Percentiles rank a stretch among this genome's conserved stretches.
Evolutionary conservation across 768 basidiomycete species (phyloP).

Genomic region (Tulasnella sp.): DNA sequence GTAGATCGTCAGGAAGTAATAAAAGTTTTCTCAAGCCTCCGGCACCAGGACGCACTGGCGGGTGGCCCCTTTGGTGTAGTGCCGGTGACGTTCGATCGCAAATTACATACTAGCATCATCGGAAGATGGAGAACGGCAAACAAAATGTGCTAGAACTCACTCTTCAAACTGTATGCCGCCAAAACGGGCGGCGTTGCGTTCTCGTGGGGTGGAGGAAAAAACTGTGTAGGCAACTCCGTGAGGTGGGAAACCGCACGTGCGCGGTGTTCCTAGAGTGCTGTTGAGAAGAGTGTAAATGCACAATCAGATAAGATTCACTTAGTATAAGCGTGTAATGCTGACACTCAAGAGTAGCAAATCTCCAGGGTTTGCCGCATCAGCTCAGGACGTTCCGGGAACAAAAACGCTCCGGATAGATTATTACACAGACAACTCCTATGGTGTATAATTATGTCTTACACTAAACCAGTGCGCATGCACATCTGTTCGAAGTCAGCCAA

Average conservation of each 20-base stretch:
- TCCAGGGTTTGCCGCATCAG: no score
- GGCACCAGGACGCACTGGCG: constrained; percentile 22
- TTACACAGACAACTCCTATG: no score
- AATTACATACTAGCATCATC: constrained; percentile 23
- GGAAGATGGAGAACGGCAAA: background rate
- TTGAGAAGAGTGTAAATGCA: no score
- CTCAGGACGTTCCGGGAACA: no score
- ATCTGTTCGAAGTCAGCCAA: constrained; percentile 69
- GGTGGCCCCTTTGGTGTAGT: constrained; percentile 24
- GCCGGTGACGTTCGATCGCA: constrained; percentile 26
- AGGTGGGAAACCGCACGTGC: no score
- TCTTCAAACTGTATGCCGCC: background rate
- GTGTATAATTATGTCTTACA: constrained; percentile 32
- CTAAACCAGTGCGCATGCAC: constrained; percentile 62
- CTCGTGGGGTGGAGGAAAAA: no score
- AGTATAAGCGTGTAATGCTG: no score
- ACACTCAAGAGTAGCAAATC: no score
- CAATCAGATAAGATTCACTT: no score
- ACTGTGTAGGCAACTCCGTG: no score
- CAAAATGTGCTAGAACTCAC: background rate
- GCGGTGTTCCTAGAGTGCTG: no score
- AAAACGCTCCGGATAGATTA: no score
- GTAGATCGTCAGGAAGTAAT: background rate
- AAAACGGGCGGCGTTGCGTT: background rate
- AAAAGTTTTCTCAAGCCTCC: constrained; percentile 24